Percentiles rank a stretch among this genome's conserved stretches.
These are phyloP conservation scores for Ascochyta fabae DNA, from an alignment of 2,329 filamentous ascomycete species.

Conservation along the genomic window DNA sequence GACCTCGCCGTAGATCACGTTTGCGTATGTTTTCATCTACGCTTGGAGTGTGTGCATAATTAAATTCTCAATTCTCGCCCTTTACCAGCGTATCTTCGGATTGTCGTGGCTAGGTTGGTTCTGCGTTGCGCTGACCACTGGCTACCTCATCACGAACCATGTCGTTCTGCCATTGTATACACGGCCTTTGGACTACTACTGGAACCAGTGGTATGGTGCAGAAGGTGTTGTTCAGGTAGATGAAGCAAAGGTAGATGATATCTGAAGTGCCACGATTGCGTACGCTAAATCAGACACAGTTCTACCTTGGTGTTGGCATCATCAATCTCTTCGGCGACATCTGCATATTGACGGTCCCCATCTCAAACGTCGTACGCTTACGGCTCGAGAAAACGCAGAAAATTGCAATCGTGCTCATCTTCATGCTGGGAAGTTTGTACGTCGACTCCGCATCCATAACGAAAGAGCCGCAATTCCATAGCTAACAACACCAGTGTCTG, in stretches of 20 bases:
- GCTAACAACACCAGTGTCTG: conserved; percentile 23
- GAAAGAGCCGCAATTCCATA: not conserved
- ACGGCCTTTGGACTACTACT: conserved; percentile 26
- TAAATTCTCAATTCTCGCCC: conserved; percentile 35
- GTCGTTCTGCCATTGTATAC: conserved; percentile 30
- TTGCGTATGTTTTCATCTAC: conserved; percentile 36
- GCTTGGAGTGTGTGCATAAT: conserved; percentile 36
- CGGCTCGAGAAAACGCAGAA: conserved; percentile 30
- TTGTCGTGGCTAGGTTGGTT: conserved; percentile 32
- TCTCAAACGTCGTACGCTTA: conserved; percentile 18
- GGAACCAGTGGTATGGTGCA: conserved; percentile 29
- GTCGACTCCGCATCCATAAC: not conserved
- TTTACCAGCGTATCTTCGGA: conserved; percentile 38
- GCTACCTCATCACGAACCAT: conserved; percentile 29
- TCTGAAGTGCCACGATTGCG: too few species aligned
- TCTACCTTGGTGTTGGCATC: conserved; percentile 33
- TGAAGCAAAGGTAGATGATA: conserved; percentile 26
- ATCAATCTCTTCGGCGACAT: conserved; percentile 36
- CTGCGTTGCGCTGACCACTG: conserved; percentile 24
- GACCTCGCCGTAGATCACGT: conserved; percentile 29
- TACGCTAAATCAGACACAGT: conserved; percentile 18
- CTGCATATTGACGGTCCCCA: conserved; percentile 21
- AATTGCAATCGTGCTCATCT: conserved; percentile 31
- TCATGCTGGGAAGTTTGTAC: conserved; percentile 36
- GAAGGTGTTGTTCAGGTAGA: conserved; percentile 25